These are phyloP conservation scores for Fusarium cicatricum DNA, from an alignment of 2,329 filamentous ascomycete species.

Conservation along the genomic window DNA sequence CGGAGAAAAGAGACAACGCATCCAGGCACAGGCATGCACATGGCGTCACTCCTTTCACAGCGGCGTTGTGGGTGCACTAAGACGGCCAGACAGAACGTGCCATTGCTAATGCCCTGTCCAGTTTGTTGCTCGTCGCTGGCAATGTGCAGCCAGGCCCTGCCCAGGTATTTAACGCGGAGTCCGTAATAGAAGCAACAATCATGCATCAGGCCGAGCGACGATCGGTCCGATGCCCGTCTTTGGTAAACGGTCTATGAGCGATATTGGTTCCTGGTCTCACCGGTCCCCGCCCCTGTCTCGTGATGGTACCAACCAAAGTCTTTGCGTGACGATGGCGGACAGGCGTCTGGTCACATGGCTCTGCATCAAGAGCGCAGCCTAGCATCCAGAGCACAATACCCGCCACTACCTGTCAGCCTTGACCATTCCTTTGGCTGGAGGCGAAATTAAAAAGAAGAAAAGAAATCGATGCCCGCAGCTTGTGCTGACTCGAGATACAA, in stretches of 20 bases:
- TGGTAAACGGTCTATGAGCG: conserved; percentile 20
- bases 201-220: conserved; percentile 22
- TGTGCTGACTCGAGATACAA: conserved; percentile 22
- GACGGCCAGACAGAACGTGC: conserved; percentile 2
- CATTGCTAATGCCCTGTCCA: conserved; percentile 10
- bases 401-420: conserved; percentile 32
- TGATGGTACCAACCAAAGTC: conserved; percentile 38
- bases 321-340: conserved; percentile 41
- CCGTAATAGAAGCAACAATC: conserved; percentile 11
- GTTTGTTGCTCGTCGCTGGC: conserved; percentile 2
- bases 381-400: conserved; percentile 10
- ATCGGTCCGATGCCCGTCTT: conserved; percentile 33
- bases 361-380: conserved; percentile 19
- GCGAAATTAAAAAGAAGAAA: neutral
- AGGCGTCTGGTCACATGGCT: conserved; percentile 38
- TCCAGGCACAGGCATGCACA: conserved; percentile 12
- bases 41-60: conserved; percentile 9
- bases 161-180: conserved; percentile 6
- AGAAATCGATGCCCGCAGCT: neutral
- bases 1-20: conserved; percentile 30
- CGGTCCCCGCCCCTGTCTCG: conserved; percentile 39
- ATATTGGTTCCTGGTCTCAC: conserved; percentile 37
- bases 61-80: conserved; percentile 13
- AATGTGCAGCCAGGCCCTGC: conserved; percentile 19
- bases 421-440: conserved; percentile 21